Evolutionary conservation across 495 filamentous ascomycete species (phyloP), one percentile per base, ranked within the genome.

Genomic region (Durotheca rogersii): DNA sequence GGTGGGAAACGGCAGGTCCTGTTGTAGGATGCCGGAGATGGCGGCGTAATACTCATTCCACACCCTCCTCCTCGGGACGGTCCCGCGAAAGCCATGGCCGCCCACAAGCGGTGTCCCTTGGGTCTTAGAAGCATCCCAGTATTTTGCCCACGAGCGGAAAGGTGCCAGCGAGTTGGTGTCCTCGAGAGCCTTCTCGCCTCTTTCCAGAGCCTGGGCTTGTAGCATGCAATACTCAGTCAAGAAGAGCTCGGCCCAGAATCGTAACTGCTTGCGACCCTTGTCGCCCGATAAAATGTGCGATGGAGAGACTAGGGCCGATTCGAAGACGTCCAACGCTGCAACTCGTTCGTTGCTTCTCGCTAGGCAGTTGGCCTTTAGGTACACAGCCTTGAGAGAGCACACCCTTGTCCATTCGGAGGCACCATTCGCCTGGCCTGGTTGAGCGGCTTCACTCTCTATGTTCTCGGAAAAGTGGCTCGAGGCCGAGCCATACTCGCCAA

Each of bases 31-130:
- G n/a, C 66, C 67, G 5, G 89, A 91, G 16, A 95, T 69, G 1
- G 83, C 76, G 45, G 77, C 71, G 62, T 94, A 95, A 61, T 96
- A 95, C 39, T 83, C 77, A 60, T 80, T 83, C 89, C 89, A 96
- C 10, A 91, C 75, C 27, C 74, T 67, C 50, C 83, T 70, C 53
- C 80, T 73, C 56, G 73, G 71, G 55, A 78, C 67, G 20, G 68
- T 65, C 15, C 73, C 75, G 11, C 60, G 63, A 41, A 73, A 72
- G n/a, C 72, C 72, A 43, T 71, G 65, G 7, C 75, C 73, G 16
- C 70, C 71, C n/a, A 64, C 60, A n/a, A 70, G 58, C 9, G 62
- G 61, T 7, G 49, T 47, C 19, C 60, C 62, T 38, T 63, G 66
- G 3, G 58, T 51, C 51, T 63, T 72, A 39, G 40, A 54, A 60